Base-by-base conservation (phyloP, 2,329 filamentous ascomycete genomes). In the Aspergillus puulaauensis region DNA sequence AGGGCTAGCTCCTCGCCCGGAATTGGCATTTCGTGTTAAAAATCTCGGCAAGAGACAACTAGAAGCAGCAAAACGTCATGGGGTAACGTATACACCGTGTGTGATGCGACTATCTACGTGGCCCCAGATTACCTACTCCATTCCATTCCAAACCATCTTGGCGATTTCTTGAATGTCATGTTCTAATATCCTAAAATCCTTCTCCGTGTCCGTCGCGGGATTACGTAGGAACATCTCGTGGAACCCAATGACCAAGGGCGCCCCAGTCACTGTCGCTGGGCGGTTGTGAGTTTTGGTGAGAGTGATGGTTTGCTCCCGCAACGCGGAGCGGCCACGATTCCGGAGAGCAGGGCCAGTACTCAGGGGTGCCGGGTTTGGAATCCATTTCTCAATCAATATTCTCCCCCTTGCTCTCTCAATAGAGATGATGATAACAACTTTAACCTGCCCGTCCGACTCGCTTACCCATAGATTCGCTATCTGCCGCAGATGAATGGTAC, bases 191-290 rank as follows among this genome's bases (percentile, higher is more conserved):
- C 31, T 24, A 47, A 31, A 47, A 24, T 47, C 14, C 14, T 47
- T 11, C 44, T 47, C 44, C 31, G 31, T 24, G 21, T 37, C 37
- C 37, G 49, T 37, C 45, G 7, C 14, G 5, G 14, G 17, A 8
- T 15, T 21, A 21, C 49, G 49, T 15, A 53, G 49, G 19, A 52
- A 52, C 49, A 52, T 52, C 23, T 52, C 49, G 15, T 52, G 21
- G 24, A 52, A 52, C 6, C 2, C 4, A 27, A 52, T 52, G 15
- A 43, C 49, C 49, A 52, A 12, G 12, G 49, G 49, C 11, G 35
- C 49, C 35, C 49, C 49, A 1, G 19, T 27, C 21, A 52, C 17
- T 6, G 35, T 21, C 19, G 39, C 35, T 24, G 39, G 43, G 3
- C 49, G 23, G 15, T 52, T 21, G 15, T 52, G 14, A 9, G 19